Evolutionary conservation across 768 basidiomycete genomes (phyloP).

Genomic region (Coprinopsis sp.): DNA sequence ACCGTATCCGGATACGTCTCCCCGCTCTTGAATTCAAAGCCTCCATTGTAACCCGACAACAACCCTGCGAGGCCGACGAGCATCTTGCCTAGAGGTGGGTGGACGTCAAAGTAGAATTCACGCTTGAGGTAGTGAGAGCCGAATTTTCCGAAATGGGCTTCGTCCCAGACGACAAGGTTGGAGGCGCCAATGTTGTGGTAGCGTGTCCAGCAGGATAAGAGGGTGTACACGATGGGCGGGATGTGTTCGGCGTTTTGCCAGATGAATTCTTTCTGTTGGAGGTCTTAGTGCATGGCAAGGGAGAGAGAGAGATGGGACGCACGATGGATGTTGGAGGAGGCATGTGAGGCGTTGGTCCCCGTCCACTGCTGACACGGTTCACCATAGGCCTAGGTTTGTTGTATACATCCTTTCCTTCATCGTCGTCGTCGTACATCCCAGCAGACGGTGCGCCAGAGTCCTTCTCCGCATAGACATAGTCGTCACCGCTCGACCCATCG

Average conservation of each 20-base stretch:
- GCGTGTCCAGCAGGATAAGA: conserved; percentile 92
- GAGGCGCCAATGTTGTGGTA: conserved; percentile 89
- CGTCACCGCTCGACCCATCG: conserved; percentile 19
- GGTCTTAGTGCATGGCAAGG: conserved; percentile 11
- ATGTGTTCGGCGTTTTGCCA: conserved; percentile 77
- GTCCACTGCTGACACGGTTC: conserved; percentile 49
- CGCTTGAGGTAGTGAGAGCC: conserved; percentile 97
- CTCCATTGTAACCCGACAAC: conserved; percentile 86
- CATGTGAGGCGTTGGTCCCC: conserved; percentile 51
- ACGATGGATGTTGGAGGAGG: conserved; percentile 68
- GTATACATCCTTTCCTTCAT: conserved; percentile 50
- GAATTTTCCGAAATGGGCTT: conserved; percentile 99
- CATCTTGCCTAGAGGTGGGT: conserved; percentile 99
- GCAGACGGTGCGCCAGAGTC: no score
- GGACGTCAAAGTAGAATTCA: conserved; percentile 99
- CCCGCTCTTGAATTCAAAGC: conserved; percentile 93
- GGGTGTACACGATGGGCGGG: conserved; percentile 80
- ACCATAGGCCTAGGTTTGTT: conserved; percentile 38
- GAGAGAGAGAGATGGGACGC: conserved; percentile 26
- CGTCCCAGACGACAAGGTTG: conserved; percentile 93
- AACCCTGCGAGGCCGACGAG: conserved; percentile 91
- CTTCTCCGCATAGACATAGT: conserved; percentile 14
- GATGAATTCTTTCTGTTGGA: conserved; percentile 62
- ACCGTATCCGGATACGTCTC: conserved; percentile 76
- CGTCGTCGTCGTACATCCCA: conserved; percentile 35